Evolutionary conservation across 306 rosid genomes (phyloP).

Genomic region (Trichosanthes cucumerina): DNA sequence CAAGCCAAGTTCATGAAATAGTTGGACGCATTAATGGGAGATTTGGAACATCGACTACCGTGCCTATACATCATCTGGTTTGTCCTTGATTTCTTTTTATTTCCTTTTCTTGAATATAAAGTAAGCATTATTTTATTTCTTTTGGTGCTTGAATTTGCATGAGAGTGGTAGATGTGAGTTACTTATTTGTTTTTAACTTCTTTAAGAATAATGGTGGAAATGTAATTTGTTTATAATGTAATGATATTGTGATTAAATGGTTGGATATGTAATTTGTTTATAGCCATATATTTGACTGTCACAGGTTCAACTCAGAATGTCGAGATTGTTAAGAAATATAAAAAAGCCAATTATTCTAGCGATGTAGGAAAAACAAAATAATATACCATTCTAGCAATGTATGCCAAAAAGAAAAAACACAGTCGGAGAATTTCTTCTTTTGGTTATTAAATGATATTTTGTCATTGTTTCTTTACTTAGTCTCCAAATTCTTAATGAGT

Average conservation of each 20-base stretch:
- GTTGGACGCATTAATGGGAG: slow-evolving; percentile 91
- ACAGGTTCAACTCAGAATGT: no score
- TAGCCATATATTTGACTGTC: no score
- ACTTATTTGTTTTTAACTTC: background rate
- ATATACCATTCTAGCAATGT: no score
- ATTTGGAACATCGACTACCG: slow-evolving; percentile 66
- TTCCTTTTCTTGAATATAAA: background rate
- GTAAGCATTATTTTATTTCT: background rate
- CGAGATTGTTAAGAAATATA: no score
- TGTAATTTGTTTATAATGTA: background rate
- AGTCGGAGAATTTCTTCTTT: no score
- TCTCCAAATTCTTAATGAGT: no score
- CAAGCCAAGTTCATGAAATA: slow-evolving; percentile 95
- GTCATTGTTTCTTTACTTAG: no score
- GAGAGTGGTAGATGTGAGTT: background rate
- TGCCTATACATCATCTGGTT: slow-evolving; percentile 93
- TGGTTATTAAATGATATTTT: no score
- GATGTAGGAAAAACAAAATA: no score
- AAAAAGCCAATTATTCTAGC: no score
- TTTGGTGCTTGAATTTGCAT: background rate
- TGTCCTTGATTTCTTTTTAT: slow-evolving; percentile 14
- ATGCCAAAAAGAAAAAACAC: no score
- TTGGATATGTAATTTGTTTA: no score
- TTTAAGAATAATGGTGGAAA: background rate
- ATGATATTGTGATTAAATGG: background rate